Evolutionary conservation across 345 rosid genomes (phyloP), one percentile per base, ranked within the genome.

Genomic region (Orychophragmus violaceus): DNA sequence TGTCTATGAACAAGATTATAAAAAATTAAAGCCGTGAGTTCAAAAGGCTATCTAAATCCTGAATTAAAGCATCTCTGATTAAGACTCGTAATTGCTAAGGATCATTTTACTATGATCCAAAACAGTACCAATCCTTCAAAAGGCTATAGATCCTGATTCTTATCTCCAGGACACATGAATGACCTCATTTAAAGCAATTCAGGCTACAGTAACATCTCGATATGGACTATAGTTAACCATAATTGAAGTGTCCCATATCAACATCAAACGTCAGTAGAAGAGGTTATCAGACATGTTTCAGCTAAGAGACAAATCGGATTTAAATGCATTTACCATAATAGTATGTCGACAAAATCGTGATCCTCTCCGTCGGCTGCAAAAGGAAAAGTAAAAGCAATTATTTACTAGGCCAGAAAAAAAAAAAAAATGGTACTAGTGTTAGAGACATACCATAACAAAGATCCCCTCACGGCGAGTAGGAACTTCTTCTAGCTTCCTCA

Each of bases 381-480:
- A 30, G 30, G 44, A 22, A 33, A 50, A 24, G 27, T n/a, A 50
- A 42, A 64, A 64, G 9, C 9, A 28, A 39, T 41, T 22, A 28
- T 30, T 73, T 59, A 66, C 74, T 12, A n/a, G 49, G 23, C 53
- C 56, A 41, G 35, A 19, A 1, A 56, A 29, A 24, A n/a, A 32
- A 22, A 12, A 18, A 13, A 6, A 5, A 53, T 27, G 30, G 16
- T 28, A 62, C 62, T 28, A n/a, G 7, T 17, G 14, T 58, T 25
- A 50, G 53, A 78, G 24, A 64, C 36, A 33, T 87, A 94, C 96
- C 96, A 88, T 94, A 28, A 94, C 97, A 73, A 88, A 94, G 41
- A 94, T 88, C 49, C 97, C 99, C 75, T 94, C 96, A 13, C 83
- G 79, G 6, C 82, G 96, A 53, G 99, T 90, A 22, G 97, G 99